These are phyloP conservation scores for Diospyros lotus DNA, from an alignment of 148 eudicot genomes.

Conservation along the genomic window DNA sequence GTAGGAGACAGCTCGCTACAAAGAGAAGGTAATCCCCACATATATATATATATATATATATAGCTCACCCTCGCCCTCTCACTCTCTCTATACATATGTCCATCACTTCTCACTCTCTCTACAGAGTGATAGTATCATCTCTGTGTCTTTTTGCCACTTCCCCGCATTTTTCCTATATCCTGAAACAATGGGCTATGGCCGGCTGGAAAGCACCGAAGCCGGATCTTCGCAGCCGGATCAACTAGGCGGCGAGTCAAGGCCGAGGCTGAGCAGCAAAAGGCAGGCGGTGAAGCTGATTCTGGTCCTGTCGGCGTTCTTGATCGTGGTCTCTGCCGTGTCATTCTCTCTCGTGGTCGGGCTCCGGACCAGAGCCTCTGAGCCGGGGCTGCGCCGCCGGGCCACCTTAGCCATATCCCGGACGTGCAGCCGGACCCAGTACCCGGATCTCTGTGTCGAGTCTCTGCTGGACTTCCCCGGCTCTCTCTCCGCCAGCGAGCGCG, in stretches of 20 bases:
- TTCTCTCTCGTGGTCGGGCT: constrained; percentile 11
- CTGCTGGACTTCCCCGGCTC: constrained; percentile 55
- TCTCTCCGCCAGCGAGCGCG: constrained; percentile 22
- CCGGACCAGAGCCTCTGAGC: constrained; percentile 1
- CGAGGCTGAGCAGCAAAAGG: background rate
- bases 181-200: constrained; percentile 19
- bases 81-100: background rate
- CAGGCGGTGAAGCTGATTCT: constrained; percentile 11
- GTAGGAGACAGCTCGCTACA: too few species aligned
- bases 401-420: constrained; percentile 29
- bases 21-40: too few species aligned
- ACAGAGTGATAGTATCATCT: too few species aligned
- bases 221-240: background rate
- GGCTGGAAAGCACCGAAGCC: constrained; percentile 20
- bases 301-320: constrained; percentile 19
- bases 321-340: constrained; percentile 25
- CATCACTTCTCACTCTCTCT: background rate
- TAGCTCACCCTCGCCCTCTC: too few species aligned
- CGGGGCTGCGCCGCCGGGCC: constrained; percentile 5
- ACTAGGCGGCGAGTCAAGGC: background rate
- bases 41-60: too few species aligned
- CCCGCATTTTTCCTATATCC: background rate
- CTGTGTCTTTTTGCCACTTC: background rate
- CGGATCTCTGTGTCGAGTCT: constrained; percentile 30
- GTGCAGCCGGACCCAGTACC: constrained; percentile 30